A percentile compares a stretch with the other conserved stretches of the same genome.
Evolutionary conservation across 192 early-diverging fungal genomes (phyloP).

Genomic region (Linnemannia exigua): DNA sequence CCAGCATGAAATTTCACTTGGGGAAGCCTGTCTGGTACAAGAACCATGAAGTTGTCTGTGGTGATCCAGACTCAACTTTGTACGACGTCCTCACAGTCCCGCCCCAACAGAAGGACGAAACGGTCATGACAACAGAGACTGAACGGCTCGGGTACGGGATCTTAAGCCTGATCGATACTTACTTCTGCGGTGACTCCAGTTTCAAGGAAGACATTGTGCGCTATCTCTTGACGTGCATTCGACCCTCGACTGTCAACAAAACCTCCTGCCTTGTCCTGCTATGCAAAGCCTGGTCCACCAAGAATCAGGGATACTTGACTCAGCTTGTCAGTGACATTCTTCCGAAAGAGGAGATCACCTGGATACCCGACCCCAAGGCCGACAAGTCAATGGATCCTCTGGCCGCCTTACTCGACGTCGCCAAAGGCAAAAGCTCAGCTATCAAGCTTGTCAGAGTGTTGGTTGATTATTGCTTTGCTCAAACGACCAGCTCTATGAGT

Average conservation of each 20-base stretch:
- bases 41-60: not conserved
- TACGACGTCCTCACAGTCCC: not conserved
- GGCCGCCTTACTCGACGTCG: not conserved
- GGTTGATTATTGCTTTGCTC: constrained; percentile 16
- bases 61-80: not conserved
- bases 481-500: not conserved
- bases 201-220: not conserved
- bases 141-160: not conserved
- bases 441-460: constrained; percentile 1
- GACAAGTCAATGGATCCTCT: constrained; percentile 12
- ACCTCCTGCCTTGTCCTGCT: not conserved
- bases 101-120: not conserved
- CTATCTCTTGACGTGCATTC: constrained; percentile 3
- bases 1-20: not conserved
- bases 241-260: not conserved
- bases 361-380: constrained; percentile 15
- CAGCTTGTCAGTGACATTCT: not conserved
- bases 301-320: not conserved
- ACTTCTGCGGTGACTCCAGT: not conserved
- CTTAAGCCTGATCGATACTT: not conserved
- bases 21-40: not conserved
- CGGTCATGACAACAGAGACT: not conserved
- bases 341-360: not conserved
- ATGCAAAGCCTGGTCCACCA: not conserved
- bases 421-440: not conserved